phyloP scores from a whole-genome alignment of 2,329 filamentous ascomycete genomes.

The Neonectria faginata region DNA sequence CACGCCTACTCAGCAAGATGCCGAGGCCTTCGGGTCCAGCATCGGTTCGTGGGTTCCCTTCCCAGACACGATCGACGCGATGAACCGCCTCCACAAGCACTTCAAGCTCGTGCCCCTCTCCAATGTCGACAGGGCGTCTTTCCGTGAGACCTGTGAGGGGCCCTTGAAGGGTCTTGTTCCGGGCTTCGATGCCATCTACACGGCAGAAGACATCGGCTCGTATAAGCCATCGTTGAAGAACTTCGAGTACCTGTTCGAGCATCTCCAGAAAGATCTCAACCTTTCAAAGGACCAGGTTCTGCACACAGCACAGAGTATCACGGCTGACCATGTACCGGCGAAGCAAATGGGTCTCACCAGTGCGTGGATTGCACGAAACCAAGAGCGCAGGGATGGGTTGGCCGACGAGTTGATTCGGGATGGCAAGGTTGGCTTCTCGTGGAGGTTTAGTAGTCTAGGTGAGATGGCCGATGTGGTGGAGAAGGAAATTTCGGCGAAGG shows the following conservation, averaged over 20 bases:
- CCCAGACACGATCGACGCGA: conserved; percentile 65
- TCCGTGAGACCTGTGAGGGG: conserved; percentile 41
- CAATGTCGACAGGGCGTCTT: conserved; percentile 64
- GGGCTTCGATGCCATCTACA: conserved; percentile 72
- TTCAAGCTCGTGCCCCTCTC: conserved; percentile 72
- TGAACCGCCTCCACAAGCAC: conserved; percentile 59
- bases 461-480: conserved; percentile 71
- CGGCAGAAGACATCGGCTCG: conserved; percentile 76
- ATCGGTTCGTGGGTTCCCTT: conserved; percentile 69
- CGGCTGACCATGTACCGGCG: conserved; percentile 75
- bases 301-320: conserved; percentile 76
- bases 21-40: conserved; percentile 52
- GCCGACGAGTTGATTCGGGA: conserved; percentile 48
- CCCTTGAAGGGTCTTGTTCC: conserved; percentile 58
- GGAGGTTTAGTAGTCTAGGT: conserved; percentile 68
- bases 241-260: conserved; percentile 73
- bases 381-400: conserved; percentile 47
- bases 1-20: neutral
- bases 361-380: conserved; percentile 73
- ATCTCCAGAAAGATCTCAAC: conserved; percentile 65
- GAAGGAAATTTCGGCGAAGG: conserved; percentile 3
- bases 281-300: conserved; percentile 65
- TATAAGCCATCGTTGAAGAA: conserved; percentile 77
- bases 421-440: conserved; percentile 53
- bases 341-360: conserved; percentile 69